Percentiles rank a stretch among this genome's conserved stretches.
These are phyloP conservation scores for Euphorbia pulcherrima DNA, from an alignment of 345 rosid species.

Conservation along the genomic window DNA sequence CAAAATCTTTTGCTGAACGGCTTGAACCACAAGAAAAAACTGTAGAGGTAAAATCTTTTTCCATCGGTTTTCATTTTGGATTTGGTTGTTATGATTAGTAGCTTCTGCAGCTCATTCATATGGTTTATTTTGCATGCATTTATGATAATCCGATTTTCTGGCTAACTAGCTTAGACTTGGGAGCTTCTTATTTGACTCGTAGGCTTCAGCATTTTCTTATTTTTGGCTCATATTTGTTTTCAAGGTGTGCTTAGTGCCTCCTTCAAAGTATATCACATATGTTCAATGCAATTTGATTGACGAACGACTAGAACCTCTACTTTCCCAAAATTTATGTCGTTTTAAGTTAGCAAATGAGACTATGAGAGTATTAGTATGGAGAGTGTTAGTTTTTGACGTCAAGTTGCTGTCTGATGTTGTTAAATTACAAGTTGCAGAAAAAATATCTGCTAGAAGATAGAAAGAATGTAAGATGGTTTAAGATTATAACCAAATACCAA, in stretches of 20 bases:
- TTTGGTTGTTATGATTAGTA: background rate
- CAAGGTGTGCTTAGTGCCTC: background rate
- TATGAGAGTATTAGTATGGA: background rate
- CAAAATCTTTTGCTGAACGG: slow-evolving; percentile 38
- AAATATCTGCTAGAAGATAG: too few species aligned
- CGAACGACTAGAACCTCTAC: background rate
- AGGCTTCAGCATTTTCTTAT: background rate
- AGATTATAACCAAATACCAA: background rate
- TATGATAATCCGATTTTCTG: background rate
- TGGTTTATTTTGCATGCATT: background rate
- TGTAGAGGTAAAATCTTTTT: slow-evolving; percentile 42
- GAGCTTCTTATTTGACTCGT: background rate
- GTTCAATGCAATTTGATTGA: background rate
- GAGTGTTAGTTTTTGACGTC: too few species aligned
- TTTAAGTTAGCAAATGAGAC: background rate
- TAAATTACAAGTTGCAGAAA: background rate
- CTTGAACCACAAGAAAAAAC: slow-evolving; percentile 48
- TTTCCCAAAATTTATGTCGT: background rate
- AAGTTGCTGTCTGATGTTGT: background rate
- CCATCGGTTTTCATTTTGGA: background rate
- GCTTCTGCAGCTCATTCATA: background rate
- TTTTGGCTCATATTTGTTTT: background rate
- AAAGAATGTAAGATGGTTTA: background rate
- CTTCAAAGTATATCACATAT: background rate
- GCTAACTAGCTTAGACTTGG: too few species aligned